Conservation (phyloP, 2,329 filamentous ascomycete species). For the Harringtonia lauricola region DNA sequence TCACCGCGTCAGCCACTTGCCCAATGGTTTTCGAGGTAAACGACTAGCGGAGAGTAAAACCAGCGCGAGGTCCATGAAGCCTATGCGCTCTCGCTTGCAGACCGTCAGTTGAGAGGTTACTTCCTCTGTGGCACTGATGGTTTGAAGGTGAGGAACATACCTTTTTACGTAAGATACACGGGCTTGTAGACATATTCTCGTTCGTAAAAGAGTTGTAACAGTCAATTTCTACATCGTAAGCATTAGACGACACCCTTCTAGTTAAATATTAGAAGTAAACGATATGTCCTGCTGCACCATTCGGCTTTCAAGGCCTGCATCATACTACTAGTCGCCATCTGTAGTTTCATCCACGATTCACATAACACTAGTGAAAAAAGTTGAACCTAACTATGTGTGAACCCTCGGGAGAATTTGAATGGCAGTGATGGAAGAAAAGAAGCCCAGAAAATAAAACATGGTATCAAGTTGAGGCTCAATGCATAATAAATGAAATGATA, state of each 20-base stretch:
- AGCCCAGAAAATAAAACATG: too few species aligned
- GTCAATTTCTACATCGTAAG: conserved; percentile 7
- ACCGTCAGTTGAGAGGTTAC: conserved; percentile 52
- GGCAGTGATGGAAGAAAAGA: too few species aligned
- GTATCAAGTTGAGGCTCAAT: too few species aligned
- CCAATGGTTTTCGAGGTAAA: conserved; percentile 84
- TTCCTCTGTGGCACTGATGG: conserved; percentile 53
- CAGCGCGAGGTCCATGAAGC: conserved; percentile 35
- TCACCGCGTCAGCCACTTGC: conserved; percentile 68
- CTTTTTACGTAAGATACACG: not conserved
- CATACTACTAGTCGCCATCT: too few species aligned
- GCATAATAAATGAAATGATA: not conserved
- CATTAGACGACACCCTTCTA: not conserved
- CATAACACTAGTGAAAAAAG: too few species aligned
- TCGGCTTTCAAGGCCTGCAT: too few species aligned
- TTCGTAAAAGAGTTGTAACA: conserved; percentile 34
- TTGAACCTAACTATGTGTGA: too few species aligned
- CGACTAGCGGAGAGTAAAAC: conserved; percentile 76
- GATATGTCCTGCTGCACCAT: not conserved
- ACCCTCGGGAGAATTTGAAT: too few species aligned
- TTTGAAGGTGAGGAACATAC: conserved; percentile 80
- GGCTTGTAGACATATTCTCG: not conserved
- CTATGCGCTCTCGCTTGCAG: conserved; percentile 63
- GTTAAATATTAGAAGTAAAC: conserved; percentile 7
- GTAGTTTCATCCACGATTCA: too few species aligned